A percentile compares a stretch with the other conserved stretches of the same genome.
These are phyloP conservation scores for Fusarium bulbicola DNA, from an alignment of 2,329 filamentous ascomycete species.

Conservation along the genomic window DNA sequence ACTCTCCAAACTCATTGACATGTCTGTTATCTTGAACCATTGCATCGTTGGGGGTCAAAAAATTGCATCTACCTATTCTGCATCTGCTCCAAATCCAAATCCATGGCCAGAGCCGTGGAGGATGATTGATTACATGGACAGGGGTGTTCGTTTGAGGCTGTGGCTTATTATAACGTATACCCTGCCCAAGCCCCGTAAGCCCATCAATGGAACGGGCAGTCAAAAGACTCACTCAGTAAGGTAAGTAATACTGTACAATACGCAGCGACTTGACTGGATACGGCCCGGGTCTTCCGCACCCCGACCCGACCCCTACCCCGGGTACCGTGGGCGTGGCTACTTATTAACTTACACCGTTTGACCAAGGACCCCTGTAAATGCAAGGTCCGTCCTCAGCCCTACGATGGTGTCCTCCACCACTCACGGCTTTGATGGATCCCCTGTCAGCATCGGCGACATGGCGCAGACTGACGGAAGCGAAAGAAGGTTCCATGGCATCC, in stretches of 20 bases:
- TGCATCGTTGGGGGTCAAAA: slow-evolving; percentile 9
- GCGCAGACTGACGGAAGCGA: slow-evolving; percentile 28
- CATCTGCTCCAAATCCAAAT: background rate
- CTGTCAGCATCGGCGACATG: slow-evolving; percentile 38
- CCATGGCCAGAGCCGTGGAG: slow-evolving; percentile 18
- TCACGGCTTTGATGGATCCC: slow-evolving; percentile 22
- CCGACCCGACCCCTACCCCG: background rate
- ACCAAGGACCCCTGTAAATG: slow-evolving; percentile 18
- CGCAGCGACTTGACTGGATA: slow-evolving; percentile 22
- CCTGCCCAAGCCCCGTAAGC: slow-evolving; percentile 32
- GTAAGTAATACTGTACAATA: slow-evolving; percentile 7
- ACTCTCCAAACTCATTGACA: background rate
- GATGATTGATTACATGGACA: slow-evolving; percentile 12
- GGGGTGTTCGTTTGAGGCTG: slow-evolving; percentile 30
- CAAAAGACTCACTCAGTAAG: background rate
- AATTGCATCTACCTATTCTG: background rate
- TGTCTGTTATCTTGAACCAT: background rate
- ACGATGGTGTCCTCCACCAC: slow-evolving; percentile 25
- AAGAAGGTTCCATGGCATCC: slow-evolving; percentile 25
- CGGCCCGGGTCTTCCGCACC: slow-evolving; percentile 28
- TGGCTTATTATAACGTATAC: slow-evolving; percentile 32
- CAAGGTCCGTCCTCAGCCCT: slow-evolving; percentile 36
- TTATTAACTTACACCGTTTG: slow-evolving; percentile 16
- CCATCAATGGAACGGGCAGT: background rate
- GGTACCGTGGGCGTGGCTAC: slow-evolving; percentile 1